Conservation (phyloP, 2,329 filamentous ascomycete species). For the Rasamsonia emersonii region DNA sequence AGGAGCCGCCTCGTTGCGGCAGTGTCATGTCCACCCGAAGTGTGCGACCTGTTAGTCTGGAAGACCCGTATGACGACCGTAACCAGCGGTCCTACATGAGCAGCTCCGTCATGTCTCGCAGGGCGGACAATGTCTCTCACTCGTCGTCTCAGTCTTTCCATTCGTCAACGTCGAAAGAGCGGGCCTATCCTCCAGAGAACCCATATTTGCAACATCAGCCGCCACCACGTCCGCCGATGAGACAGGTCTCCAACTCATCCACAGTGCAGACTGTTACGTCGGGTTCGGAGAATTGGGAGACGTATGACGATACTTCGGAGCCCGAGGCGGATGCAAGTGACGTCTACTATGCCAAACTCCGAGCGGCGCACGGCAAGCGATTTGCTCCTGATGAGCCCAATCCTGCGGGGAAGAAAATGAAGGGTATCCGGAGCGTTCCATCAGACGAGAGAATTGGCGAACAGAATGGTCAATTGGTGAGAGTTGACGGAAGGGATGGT, state of each 20-base stretch:
- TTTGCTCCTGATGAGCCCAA: slow-evolving; percentile 35
- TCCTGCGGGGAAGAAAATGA: slow-evolving; percentile 33
- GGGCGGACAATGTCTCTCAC: slow-evolving; percentile 30
- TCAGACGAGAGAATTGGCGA: slow-evolving; percentile 32
- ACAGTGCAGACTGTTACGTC: slow-evolving; percentile 57
- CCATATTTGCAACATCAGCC: slow-evolving; percentile 25
- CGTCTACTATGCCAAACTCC: slow-evolving; percentile 69
- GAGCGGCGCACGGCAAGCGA: slow-evolving; percentile 60
- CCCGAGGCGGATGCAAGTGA: slow-evolving; percentile 66
- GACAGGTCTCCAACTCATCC: slow-evolving; percentile 68
- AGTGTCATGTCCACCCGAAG: slow-evolving; percentile 43
- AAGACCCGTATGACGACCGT: slow-evolving; percentile 77
- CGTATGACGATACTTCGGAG: slow-evolving; percentile 78
- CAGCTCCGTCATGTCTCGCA: slow-evolving; percentile 31
- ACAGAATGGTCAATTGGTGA: slow-evolving; percentile 35
- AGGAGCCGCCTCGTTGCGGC: slow-evolving; percentile 42
- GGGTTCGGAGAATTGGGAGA: slow-evolving; percentile 96
- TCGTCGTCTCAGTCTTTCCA: slow-evolving; percentile 34
- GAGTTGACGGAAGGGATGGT: slow-evolving; percentile 42
- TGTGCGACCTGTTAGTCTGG: slow-evolving; percentile 55
- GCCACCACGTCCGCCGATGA: slow-evolving; percentile 35
- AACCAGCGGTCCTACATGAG: slow-evolving; percentile 39
- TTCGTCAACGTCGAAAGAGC: slow-evolving; percentile 28
- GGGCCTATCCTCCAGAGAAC: slow-evolving; percentile 25
- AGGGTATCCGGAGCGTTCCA: slow-evolving; percentile 40